phyloP scores from a whole-genome alignment of 2,329 filamentous ascomycete genomes.

The Talaromyces verruculosus region DNA sequence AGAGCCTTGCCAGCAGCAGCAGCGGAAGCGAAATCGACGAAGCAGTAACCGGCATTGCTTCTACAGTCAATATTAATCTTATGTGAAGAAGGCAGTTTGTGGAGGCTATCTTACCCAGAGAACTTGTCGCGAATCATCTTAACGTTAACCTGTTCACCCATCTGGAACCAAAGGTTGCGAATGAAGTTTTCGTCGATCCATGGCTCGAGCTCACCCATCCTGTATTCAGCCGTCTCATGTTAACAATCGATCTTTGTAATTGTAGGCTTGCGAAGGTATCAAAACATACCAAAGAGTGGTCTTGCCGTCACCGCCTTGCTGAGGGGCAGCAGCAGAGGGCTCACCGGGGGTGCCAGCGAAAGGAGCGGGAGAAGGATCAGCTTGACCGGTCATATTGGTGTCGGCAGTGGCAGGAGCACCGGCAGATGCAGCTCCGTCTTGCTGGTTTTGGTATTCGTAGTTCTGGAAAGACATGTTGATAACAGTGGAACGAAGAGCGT shows the following conservation, averaged over 20 bases:
- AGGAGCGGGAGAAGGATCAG: slow-evolving; percentile 54
- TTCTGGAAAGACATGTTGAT: slow-evolving; percentile 59
- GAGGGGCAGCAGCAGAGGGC: slow-evolving; percentile 43
- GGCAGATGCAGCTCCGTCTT: slow-evolving; percentile 52
- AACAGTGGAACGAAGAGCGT: slow-evolving; percentile 12
- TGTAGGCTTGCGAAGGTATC: background rate
- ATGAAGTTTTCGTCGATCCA: slow-evolving; percentile 99
- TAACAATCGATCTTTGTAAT: slow-evolving; percentile 27
- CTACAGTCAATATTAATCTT: slow-evolving; percentile 48
- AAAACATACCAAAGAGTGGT: slow-evolving; percentile 56
- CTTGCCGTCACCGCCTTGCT: slow-evolving; percentile 55
- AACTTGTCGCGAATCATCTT: slow-evolving; percentile 99
- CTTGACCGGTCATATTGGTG: slow-evolving; percentile 57
- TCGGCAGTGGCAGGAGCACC: slow-evolving; percentile 52
- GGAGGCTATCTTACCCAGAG: slow-evolving; percentile 70
- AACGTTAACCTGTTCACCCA: slow-evolving; percentile 93
- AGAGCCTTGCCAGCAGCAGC: slow-evolving; percentile 90
- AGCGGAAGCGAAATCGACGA: slow-evolving; percentile 83
- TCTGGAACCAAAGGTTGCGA: slow-evolving; percentile 88
- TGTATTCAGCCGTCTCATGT: slow-evolving; percentile 40
- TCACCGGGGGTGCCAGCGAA: slow-evolving; percentile 51
- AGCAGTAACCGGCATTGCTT: slow-evolving; percentile 97
- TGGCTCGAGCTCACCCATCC: slow-evolving; percentile 98
- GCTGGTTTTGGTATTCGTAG: slow-evolving; percentile 65
- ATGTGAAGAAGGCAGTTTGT: slow-evolving; percentile 23